A percentile compares a stretch with the other conserved stretches of the same genome.
Evolutionary conservation across 805 yeast species (phyloP).

Genomic region (Metschnikowia orientalis): DNA sequence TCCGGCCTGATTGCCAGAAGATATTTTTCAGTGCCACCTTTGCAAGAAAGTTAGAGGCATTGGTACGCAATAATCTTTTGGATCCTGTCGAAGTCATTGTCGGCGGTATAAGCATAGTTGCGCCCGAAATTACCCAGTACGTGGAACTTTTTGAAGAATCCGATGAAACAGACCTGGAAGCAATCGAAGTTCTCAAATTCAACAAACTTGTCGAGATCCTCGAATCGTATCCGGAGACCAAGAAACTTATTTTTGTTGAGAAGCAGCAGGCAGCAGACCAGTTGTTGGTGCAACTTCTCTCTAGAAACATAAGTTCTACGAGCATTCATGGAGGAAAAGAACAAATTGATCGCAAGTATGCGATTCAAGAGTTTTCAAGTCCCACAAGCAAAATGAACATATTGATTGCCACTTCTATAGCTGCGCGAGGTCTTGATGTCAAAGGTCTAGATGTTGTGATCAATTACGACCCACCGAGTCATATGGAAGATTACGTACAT

Average conservation of each 20-base stretch:
- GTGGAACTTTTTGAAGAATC: constrained; percentile 55
- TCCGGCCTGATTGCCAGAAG: constrained; percentile 84
- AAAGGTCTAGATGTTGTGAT: constrained; percentile 75
- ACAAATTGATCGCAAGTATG: constrained; percentile 73
- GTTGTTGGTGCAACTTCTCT: constrained; percentile 49
- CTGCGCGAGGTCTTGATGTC: constrained; percentile 96
- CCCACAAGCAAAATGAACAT: constrained; percentile 55
- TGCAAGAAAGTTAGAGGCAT: constrained; percentile 69
- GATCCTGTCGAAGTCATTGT: constrained; percentile 74
- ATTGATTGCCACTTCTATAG: constrained; percentile 86
- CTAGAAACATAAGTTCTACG: constrained; percentile 53
- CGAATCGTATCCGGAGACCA: constrained; percentile 44
- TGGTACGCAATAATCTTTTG: constrained; percentile 62
- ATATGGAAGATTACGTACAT: constrained; percentile 91
- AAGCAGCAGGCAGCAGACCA: constrained; percentile 84
- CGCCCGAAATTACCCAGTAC: constrained; percentile 70
- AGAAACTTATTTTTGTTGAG: constrained; percentile 78
- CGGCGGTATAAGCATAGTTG: constrained; percentile 77
- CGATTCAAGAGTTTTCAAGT: constrained; percentile 59
- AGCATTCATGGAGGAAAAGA: constrained; percentile 92
- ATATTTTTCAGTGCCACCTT: constrained; percentile 93
- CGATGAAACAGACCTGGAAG: constrained; percentile 18
- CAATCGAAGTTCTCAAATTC: constrained; percentile 41
- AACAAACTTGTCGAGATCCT: constrained; percentile 49
- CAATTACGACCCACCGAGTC: constrained; percentile 49